Conservation (phyloP, 352 stramenopile species). For the Globisporangium polare region DNA sequence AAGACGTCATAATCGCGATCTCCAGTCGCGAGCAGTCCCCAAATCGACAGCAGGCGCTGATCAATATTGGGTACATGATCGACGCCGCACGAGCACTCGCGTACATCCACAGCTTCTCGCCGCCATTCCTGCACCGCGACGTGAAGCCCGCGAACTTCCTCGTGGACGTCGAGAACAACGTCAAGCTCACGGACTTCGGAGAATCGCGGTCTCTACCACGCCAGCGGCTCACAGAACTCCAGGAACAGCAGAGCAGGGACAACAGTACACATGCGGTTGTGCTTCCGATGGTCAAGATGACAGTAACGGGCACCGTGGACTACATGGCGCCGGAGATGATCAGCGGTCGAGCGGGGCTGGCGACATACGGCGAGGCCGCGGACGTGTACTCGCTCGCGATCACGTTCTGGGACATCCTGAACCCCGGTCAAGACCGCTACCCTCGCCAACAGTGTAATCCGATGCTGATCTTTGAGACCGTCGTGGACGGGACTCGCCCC, state of each 20-base stretch:
- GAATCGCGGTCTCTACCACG: slow-evolving; percentile 47
- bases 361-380: slow-evolving; percentile 53
- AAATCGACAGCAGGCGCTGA: slow-evolving; percentile 34
- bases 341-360: slow-evolving; percentile 33
- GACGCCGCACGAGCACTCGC: slow-evolving; percentile 53
- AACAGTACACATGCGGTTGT: background rate
- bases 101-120: slow-evolving; percentile 64
- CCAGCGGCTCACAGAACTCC: background rate
- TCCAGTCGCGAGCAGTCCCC: slow-evolving; percentile 7
- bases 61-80: slow-evolving; percentile 58
- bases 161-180: slow-evolving; percentile 38
- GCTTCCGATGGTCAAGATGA: slow-evolving; percentile 36
- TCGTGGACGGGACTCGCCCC: slow-evolving; percentile 44
- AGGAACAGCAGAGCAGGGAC: background rate
- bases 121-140: slow-evolving; percentile 59
- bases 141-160: slow-evolving; percentile 70
- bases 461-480: slow-evolving; percentile 46
- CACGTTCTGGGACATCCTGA: slow-evolving; percentile 68
- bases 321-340: slow-evolving; percentile 83
- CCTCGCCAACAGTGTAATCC: slow-evolving; percentile 29
- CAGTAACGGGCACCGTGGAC: slow-evolving; percentile 60
- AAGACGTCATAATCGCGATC: slow-evolving; percentile 34
- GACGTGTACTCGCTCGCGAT: slow-evolving; percentile 69
- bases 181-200: slow-evolving; percentile 71
- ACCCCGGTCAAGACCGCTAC: slow-evolving; percentile 50